phyloP scores from a whole-genome alignment of 805 yeast species.

The Wickerhamiella hasegawae region DNA sequence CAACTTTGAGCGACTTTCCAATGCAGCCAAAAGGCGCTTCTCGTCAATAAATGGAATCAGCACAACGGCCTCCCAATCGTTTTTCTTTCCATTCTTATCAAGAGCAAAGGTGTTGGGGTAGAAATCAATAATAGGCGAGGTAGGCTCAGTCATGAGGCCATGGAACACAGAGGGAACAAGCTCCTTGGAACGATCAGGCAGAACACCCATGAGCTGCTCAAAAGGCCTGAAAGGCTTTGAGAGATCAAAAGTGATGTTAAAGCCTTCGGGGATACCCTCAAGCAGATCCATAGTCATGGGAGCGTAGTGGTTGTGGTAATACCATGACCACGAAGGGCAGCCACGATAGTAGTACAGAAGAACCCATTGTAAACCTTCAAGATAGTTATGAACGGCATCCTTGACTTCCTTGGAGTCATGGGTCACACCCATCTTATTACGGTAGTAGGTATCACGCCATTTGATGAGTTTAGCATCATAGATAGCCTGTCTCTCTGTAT shows the following conservation, averaged over 20 bases:
- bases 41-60: slow-evolving; percentile 84
- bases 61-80: slow-evolving; percentile 96
- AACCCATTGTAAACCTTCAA: slow-evolving; percentile 97
- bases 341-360: slow-evolving; percentile 89
- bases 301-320: slow-evolving; percentile 91
- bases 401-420: slow-evolving; percentile 40
- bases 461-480: slow-evolving; percentile 57
- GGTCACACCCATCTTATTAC: slow-evolving; percentile 59
- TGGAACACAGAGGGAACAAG: slow-evolving; percentile 69
- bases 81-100: slow-evolving; percentile 90
- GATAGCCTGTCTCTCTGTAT: slow-evolving; percentile 36
- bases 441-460: slow-evolving; percentile 82
- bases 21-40: slow-evolving; percentile 50
- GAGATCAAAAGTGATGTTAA: slow-evolving; percentile 48
- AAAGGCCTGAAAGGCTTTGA: slow-evolving; percentile 81
- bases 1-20: slow-evolving; percentile 46
- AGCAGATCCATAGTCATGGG: slow-evolving; percentile 87
- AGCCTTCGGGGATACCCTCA: slow-evolving; percentile 37
- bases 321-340: slow-evolving; percentile 98
- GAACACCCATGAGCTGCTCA: slow-evolving; percentile 92
- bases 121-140: slow-evolving; percentile 79
- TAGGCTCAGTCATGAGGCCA: slow-evolving; percentile 73
- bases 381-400: slow-evolving; percentile 52
- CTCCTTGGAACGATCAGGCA: slow-evolving; percentile 79
- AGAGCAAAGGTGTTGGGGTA: slow-evolving; percentile 80